Conservation (phyloP, 2,329 filamentous ascomycete species). For the Lachnum nothofagi region DNA sequence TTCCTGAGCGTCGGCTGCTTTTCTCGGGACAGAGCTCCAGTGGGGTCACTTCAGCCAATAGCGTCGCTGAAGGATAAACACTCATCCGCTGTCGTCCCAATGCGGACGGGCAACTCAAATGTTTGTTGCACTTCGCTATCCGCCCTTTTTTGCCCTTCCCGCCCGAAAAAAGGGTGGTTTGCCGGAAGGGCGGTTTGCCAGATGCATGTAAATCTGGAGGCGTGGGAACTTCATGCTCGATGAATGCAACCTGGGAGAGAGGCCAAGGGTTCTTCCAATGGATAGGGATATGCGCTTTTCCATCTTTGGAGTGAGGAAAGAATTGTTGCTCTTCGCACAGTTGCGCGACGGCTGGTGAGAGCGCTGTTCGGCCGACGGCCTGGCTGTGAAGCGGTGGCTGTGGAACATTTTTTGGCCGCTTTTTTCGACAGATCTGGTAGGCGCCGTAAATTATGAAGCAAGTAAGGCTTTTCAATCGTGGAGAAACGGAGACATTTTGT, state of each 20-base stretch:
- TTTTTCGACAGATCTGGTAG: too few species aligned
- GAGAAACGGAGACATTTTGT: too few species aligned
- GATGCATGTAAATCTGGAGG: too few species aligned
- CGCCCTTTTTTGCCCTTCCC: slow-evolving; percentile 9
- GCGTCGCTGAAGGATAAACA: slow-evolving; percentile 15
- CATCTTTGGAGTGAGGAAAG: neutral
- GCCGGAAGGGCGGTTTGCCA: neutral
- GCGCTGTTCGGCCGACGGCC: neutral
- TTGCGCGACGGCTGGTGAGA: neutral
- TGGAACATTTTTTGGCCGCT: neutral
- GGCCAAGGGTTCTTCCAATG: neutral
- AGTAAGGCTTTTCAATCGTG: too few species aligned
- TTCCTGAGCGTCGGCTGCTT: neutral
- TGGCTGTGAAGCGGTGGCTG: neutral
- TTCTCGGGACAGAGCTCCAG: neutral
- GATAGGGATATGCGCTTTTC: neutral
- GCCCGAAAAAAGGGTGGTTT: neutral
- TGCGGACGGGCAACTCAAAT: neutral
- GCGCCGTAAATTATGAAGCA: too few species aligned
- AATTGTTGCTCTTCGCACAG: neutral
- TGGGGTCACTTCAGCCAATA: neutral
- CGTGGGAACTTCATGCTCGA: too few species aligned
- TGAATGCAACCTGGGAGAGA: too few species aligned
- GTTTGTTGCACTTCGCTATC: slow-evolving; percentile 15
- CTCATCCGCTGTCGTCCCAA: slow-evolving; percentile 4